Base-by-base conservation (phyloP, 2,329 filamentous ascomycete species). In the Colletotrichum karsti region DNA sequence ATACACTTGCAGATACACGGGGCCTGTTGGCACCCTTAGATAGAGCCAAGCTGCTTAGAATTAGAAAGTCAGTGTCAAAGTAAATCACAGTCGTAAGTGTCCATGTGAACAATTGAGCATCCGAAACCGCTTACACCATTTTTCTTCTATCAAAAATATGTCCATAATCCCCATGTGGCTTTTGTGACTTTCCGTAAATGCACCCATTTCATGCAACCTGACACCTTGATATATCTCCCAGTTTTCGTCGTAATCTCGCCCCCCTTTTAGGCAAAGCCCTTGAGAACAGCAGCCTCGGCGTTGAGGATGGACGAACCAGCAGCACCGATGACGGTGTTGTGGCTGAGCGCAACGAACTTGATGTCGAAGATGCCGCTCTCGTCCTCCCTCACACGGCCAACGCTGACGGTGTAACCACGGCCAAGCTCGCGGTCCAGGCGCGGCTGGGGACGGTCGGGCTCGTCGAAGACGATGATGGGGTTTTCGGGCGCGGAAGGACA, bases 231-330 rank as follows among this genome's bases (percentile, higher is more conserved):
- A 6, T 59, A 4, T 33, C 4, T 46, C 15, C 35, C 22, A 28
- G 5, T 22, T 35, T 12, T 26, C 24, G 20, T 2, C 1, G 20
- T 1, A 24, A 8, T 18, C 5, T 12, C 20, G 5, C 12, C 15
- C 10, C 10, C 26, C 57, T 79, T n/a, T n/a, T 85, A 94, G 71
- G 95, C 86, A 76, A 91, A 93, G 5, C 95, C 95, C 84, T 97
- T 97, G 72, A 98, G 88, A 10, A 97, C 91, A 24, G 94, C 94
- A 28, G 94, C 94, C 80, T 98, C 95, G 28, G 95, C 94, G 76
- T 98, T 98, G 74, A 98, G 81, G 81, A 98, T 97, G 33, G 93
- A 97, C 2, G 94, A 97, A 10, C 96, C 96, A n/a, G 95, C 95
- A 33, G 96, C 96, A 72, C 95, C 95, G 78, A 99, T 95, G 63